Percentiles rank a stretch among this genome's conserved stretches.
Conservation (phyloP, 208 protist species). For the Trypanosoma theileri region DNA sequence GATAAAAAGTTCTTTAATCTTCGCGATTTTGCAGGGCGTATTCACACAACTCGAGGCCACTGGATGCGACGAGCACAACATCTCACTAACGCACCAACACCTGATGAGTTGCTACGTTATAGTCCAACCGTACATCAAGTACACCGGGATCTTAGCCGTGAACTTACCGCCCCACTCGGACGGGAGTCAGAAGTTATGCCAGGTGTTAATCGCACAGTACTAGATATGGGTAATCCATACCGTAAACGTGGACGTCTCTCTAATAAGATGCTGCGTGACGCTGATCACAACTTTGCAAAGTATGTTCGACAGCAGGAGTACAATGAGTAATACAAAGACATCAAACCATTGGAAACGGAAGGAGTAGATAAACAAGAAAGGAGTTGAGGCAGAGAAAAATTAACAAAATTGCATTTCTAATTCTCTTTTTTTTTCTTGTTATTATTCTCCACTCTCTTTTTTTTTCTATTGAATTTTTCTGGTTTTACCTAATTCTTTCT, state of each 20-base stretch:
- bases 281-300: conserved; percentile 79
- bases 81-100: conserved; percentile 84
- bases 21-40: conserved; percentile 85
- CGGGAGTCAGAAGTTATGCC: conserved; percentile 82
- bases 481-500: background rate
- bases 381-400: background rate
- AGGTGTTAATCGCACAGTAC: conserved; percentile 74
- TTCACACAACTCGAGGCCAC: conserved; percentile 89
- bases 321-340: conserved; percentile 33
- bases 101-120: conserved; percentile 86
- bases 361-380: background rate
- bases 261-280: conserved; percentile 69
- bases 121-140: conserved; percentile 88
- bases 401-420: conserved; percentile 5
- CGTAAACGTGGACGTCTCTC: conserved; percentile 45
- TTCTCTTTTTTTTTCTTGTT: conserved; percentile 25
- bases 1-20: conserved; percentile 92
- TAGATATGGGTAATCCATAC: conserved; percentile 86
- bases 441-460: conserved; percentile 10
- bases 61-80: conserved; percentile 74
- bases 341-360: background rate
- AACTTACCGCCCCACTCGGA: conserved; percentile 83
- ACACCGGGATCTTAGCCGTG: conserved; percentile 87
- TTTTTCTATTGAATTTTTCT: background rate
- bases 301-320: conserved; percentile 68